Conservation (phyloP, 2,329 filamentous ascomycete species). For the Colletotrichum phormii region DNA sequence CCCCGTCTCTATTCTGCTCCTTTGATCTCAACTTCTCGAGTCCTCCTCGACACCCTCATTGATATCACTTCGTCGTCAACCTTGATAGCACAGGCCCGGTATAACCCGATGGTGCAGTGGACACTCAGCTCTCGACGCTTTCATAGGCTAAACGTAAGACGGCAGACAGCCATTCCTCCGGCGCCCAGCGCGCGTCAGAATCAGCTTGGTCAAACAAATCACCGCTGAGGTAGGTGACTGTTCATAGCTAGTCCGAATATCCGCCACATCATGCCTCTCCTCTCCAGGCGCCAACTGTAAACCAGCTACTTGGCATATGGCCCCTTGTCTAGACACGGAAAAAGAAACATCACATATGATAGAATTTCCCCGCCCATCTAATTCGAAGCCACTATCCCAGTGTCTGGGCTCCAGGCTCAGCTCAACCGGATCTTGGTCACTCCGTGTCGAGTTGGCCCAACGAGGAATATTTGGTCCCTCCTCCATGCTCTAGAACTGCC, state of each 20-base stretch:
- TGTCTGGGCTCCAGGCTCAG: background rate
- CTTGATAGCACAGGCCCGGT: constrained; percentile 1
- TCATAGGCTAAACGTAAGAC: constrained; percentile 22
- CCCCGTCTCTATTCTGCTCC: background rate
- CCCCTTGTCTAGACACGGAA: constrained; percentile 3
- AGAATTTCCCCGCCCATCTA: constrained; percentile 12
- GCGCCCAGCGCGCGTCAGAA: background rate
- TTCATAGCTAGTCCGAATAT: background rate
- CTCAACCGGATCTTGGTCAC: background rate
- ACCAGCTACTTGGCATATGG: constrained; percentile 8
- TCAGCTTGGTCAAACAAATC: constrained; percentile 1
- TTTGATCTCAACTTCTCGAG: background rate
- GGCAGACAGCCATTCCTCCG: background rate
- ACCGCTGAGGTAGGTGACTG: constrained; percentile 2
- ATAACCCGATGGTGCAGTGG: constrained; percentile 32
- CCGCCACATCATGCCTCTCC: background rate
- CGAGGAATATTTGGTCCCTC: background rate
- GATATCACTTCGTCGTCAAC: background rate
- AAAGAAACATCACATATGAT: constrained; percentile 19
- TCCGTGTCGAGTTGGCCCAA: background rate
- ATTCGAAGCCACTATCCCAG: background rate
- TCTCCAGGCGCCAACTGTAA: background rate
- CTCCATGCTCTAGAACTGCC: background rate
- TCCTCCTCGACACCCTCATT: background rate
- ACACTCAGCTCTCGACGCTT: background rate